Evolutionary conservation across 2,329 filamentous ascomycete genomes (phyloP), one percentile per base, ranked within the genome.

Genomic region (Myriosclerotinia curreyana): DNA sequence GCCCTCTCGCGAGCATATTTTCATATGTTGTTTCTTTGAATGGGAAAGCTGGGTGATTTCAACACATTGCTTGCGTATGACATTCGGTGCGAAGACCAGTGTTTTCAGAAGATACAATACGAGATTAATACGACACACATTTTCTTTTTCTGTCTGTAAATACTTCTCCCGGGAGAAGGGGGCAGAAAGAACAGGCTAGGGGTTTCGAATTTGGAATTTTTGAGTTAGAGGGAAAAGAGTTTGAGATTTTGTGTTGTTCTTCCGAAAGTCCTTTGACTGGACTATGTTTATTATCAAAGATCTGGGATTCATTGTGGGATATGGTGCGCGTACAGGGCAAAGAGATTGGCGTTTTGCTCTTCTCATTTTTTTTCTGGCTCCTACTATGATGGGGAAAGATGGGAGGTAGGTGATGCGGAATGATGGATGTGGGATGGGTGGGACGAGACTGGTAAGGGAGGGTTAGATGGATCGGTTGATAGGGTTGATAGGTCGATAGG

Each of bases 211-310:
- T 58, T 36, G 40, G 40, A 58, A 58, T 22, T 46, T 17, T 17
- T 36, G 54, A 58, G 54, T 40, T 22, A 46, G 17, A 46, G 54
- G 54, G 54, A 46, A 58, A 58, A 58, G 54, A 58, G 42, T 36
- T 46, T 58, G 15, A 36, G 40, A 48, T 46, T 36, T 58, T 48
- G 54, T 58, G 11, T 34, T 46, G 25, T 44, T 31, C 12, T n/a
- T 44, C 54, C 20, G 40, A 58, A 22, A 22, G 25, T 58, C 54
- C 40, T 12, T 22, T 22, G 42, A 22, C 20, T 36, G 54, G 42
- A 58, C 31, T 46, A 4, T 58, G 54, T 58, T 48, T 58, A 58
- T 58, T 48, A 58, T 28, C 40, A 46, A 34, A 58, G 54, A 58
- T 46, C 46, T 48, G 28, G 40, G 54, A 20, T 9, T 48, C 54